Evolutionary conservation across 1,139 yeast genomes (phyloP).

Genomic region (Protomyces arabidopsidicola): DNA sequence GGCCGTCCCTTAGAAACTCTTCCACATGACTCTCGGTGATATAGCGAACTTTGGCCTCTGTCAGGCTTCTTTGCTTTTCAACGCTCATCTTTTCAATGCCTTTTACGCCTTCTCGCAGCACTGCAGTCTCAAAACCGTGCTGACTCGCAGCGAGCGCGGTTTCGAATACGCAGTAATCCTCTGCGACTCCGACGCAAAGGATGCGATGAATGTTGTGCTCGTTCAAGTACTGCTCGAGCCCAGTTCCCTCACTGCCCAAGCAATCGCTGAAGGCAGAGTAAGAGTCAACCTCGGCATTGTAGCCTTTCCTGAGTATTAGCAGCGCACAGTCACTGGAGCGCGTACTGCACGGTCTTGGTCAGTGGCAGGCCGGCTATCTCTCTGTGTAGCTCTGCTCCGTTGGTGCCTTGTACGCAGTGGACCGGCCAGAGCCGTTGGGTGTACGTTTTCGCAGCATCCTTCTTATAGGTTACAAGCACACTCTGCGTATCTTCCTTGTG

Average conservation of each 20-base stretch:
- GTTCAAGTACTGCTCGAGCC: neutral
- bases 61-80: neutral
- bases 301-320: conserved; percentile 4
- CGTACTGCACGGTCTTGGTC: neutral
- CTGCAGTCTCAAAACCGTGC: conserved; percentile 3
- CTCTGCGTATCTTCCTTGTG: neutral
- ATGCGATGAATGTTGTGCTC: neutral
- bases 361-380: neutral
- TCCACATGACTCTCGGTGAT: neutral
- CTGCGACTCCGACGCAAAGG: conserved; percentile 20
- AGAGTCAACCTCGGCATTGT: conserved; percentile 17
- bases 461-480: neutral
- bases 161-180: conserved; percentile 19
- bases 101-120: conserved; percentile 11
- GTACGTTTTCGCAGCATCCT: neutral
- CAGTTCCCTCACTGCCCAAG: conserved; percentile 14
- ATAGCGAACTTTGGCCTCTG: neutral
- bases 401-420: conserved; percentile 16
- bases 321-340: neutral
- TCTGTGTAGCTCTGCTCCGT: conserved; percentile 6
- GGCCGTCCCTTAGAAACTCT: neutral
- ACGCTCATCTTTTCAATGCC: conserved; percentile 3
- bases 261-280: conserved; percentile 20
- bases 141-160: conserved; percentile 12
- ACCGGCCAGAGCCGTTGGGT: conserved; percentile 12